A percentile compares a stretch with the other conserved stretches of the same genome.
phyloP scores from a whole-genome alignment of 306 rosid species.

The Rosa rugosa region DNA sequence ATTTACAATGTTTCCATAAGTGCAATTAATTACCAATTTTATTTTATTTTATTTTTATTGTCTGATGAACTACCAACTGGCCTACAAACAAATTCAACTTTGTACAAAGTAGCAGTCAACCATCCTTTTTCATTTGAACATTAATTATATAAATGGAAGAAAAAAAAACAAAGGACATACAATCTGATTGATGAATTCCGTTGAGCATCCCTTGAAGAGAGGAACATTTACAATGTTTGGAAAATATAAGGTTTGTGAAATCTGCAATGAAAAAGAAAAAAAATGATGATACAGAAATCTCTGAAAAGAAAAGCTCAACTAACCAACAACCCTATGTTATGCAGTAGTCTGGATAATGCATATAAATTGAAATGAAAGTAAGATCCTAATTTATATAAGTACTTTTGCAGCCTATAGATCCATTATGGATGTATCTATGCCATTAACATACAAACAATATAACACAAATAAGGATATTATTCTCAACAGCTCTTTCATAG shows the following conservation, averaged over 20 bases:
- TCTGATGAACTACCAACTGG: no score
- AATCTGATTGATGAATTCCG: conserved; percentile 44
- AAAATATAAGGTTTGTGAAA: conserved; percentile 74
- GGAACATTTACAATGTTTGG: conserved; percentile 56
- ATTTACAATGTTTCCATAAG: no score
- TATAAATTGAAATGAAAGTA: not conserved
- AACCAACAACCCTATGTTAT: not conserved
- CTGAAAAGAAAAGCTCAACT: not conserved
- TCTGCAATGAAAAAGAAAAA: conserved; percentile 48
- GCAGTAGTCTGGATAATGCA: not conserved
- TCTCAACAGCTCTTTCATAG: no score
- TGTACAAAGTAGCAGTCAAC: not conserved
- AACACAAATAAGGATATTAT: no score
- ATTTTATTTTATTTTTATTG: no score
- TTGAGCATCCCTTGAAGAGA: no score
- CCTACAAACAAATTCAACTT: not conserved
- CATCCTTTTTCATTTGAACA: not conserved
- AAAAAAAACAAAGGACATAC: conserved; percentile 44
- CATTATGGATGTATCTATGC: no score
- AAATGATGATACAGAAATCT: not conserved
- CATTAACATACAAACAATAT: no score
- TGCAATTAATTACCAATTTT: no score
- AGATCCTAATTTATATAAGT: not conserved
- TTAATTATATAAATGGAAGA: not conserved
- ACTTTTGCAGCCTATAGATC: no score